Base-by-base conservation (phyloP, 768 basidiomycete species). In the Tubosaeta sp. region DNA sequence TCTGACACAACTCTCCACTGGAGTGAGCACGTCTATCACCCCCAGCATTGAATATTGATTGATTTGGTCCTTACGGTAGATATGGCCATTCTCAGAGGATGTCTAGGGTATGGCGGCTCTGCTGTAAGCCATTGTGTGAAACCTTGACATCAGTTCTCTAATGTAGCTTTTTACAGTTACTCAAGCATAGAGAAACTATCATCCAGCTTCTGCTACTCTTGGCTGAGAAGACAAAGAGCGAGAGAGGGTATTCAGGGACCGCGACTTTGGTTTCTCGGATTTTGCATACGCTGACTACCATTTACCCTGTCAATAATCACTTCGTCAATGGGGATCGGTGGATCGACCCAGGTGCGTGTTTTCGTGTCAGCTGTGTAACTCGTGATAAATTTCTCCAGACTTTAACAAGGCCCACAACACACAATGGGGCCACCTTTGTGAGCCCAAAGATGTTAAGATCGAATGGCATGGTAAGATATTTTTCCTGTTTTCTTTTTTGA, bases 1-100 rank as follows among this genome's bases (percentile, higher is more conserved):
- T 89, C 88, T 3, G 90, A 92, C 59, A 91, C 90, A 6, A 92
- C 91, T 7, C 73, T 97, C 48, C 94, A 97, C 66, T 97, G 94
- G 90, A 94, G 91, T 91, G 61, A 71, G 84, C 42, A 46, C 41
- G 31, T 31, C 41, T 42, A 17, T 19, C 4, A 10, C 22, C 16
- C 16, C 16, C 37, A 13, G 46, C n/a, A 27, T 22, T 10, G 17
- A 39, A 10, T 34, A n/a, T 16, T 51, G 17, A 62, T 46, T 35
- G 38, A 33, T 45, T 16, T 14, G 43, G 44, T 43, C 25, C 43
- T 11, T 51, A 42, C 16, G 37, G 34, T 57, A 91, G 90, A 92
- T 67, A 77, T 94, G 68, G 76, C 85, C 6, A 87, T 95, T 37
- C 74, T 95, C 22, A 82, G 88, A 41, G 92, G 90, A 41, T 87